A percentile compares a stretch with the other conserved stretches of the same genome.
phyloP scores from a whole-genome alignment of 1,284 basidiomycete genomes.

The Fomitopsis betulina region DNA sequence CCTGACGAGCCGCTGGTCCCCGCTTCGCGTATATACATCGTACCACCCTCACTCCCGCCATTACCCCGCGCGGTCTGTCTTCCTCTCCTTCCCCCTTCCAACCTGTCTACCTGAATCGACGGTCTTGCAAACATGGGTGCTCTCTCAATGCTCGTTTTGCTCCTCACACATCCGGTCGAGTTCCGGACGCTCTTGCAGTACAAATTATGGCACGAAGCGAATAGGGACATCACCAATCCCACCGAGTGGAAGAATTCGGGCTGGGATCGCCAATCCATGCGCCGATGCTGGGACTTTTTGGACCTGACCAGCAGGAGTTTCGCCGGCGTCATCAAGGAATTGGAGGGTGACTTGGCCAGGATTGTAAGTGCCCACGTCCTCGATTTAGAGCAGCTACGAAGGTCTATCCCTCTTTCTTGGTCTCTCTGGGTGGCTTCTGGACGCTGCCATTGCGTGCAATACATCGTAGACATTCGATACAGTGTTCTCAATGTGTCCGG shows the following conservation, averaged over 20 bases:
- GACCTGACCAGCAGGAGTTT: slow-evolving; percentile 91
- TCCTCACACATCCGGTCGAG: slow-evolving; percentile 74
- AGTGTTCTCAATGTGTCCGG: no score
- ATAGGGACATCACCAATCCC: slow-evolving; percentile 74
- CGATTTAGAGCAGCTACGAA: neutral
- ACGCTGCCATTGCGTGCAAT: no score
- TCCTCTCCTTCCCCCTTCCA: neutral
- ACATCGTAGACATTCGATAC: no score
- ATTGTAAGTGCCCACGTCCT: slow-evolving; percentile 55
- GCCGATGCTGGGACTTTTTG: slow-evolving; percentile 86
- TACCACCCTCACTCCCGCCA: slow-evolving; percentile 2
- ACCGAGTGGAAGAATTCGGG: slow-evolving; percentile 72
- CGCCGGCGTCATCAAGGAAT: slow-evolving; percentile 92
- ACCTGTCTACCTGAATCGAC: neutral
- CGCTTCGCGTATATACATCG: slow-evolving; percentile 1
- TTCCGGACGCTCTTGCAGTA: slow-evolving; percentile 78
- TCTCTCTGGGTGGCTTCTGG: neutral
- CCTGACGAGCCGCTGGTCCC: neutral
- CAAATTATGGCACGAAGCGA: slow-evolving; percentile 73
- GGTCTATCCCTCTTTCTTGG: neutral
- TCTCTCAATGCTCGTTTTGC: slow-evolving; percentile 43
- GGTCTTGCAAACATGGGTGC: slow-evolving; percentile 27
- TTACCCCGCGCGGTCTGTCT: neutral
- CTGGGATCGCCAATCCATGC: slow-evolving; percentile 84
- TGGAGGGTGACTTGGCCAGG: slow-evolving; percentile 92